Conservation (phyloP, 2,329 filamentous ascomycete species). For the Phialemoniopsis sp. region DNA sequence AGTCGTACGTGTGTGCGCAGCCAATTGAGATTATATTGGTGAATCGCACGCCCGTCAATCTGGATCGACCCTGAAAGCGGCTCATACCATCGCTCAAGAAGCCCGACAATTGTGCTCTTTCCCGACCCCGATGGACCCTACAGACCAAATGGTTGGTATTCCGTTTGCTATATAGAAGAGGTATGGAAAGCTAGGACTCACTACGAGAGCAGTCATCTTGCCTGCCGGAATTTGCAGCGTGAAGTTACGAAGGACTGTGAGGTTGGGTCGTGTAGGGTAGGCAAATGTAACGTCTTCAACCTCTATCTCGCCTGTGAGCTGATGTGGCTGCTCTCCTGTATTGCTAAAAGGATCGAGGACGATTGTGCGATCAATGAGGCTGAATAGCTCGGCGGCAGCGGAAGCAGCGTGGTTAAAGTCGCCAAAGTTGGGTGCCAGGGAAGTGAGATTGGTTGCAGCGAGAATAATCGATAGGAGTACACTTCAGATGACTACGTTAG, state of each 20-base stretch:
- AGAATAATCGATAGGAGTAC: constrained; percentile 34
- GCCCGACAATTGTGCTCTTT: constrained; percentile 32
- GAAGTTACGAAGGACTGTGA: constrained; percentile 35
- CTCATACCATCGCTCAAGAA: constrained; percentile 35
- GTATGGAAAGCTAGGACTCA: constrained; percentile 10
- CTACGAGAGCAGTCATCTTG: constrained; percentile 37
- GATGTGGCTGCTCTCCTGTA: constrained; percentile 20
- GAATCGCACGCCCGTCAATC: constrained; percentile 26
- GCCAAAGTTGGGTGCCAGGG: constrained; percentile 29
- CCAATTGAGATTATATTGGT: constrained; percentile 31
- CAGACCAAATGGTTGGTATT: too few species aligned
- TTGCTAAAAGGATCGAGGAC: constrained; percentile 28
- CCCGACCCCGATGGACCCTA: constrained; percentile 31
- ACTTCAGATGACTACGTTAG: too few species aligned
- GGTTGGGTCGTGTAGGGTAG: constrained; percentile 38
- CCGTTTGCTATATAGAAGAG: too few species aligned
- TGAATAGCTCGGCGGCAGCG: constrained; percentile 27
- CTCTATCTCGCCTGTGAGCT: constrained; percentile 25
- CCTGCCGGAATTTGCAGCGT: constrained; percentile 36
- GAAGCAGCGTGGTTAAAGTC: constrained; percentile 31
- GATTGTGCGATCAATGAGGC: constrained; percentile 30
- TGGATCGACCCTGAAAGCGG: constrained; percentile 25
- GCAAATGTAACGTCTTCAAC: constrained; percentile 36
- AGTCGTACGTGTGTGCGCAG: constrained; percentile 60
- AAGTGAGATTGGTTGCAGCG: constrained; percentile 27